These are phyloP conservation scores for Chamaenerion angustifolium DNA, from an alignment of 345 rosid genomes.

Conservation along the genomic window DNA sequence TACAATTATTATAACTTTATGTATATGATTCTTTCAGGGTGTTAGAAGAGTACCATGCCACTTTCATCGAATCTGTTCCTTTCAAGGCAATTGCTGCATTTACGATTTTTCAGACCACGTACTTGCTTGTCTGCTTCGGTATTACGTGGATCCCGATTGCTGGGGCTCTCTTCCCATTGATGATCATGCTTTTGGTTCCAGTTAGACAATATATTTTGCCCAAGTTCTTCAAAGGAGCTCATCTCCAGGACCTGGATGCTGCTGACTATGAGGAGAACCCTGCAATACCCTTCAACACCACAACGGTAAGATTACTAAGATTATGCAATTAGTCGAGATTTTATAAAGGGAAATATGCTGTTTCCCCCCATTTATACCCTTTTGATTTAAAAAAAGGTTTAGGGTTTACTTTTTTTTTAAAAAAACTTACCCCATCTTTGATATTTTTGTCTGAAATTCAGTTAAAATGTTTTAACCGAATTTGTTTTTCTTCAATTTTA, in stretches of 20 bases:
- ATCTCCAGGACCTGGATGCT: constrained; percentile 89
- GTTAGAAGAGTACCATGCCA: constrained; percentile 60
- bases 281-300: constrained; percentile 51
- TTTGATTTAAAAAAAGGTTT: no score
- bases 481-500: no score
- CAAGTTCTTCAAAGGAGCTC: constrained; percentile 70
- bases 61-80: constrained; percentile 80
- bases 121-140: constrained; percentile 76
- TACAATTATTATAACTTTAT: not conserved
- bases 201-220: constrained; percentile 77
- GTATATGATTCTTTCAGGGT: constrained; percentile 29
- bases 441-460: no score
- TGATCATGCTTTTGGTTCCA: constrained; percentile 88
- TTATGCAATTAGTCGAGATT: no score
- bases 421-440: no score
- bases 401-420: no score
- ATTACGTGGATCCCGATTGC: constrained; percentile 91
- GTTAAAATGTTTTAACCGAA: no score
- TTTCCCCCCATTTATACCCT: no score
- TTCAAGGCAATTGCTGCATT: constrained; percentile 62
- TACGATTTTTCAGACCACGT: constrained; percentile 65
- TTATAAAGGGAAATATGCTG: no score
- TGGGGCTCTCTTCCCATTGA: constrained; percentile 77
- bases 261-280: constrained; percentile 89
- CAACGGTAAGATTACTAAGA: constrained; percentile 36